A percentile compares a stretch with the other conserved stretches of the same genome.
Conservation (phyloP, 2,329 filamentous ascomycete genomes). For the Aotearoamyces nothofagi region DNA sequence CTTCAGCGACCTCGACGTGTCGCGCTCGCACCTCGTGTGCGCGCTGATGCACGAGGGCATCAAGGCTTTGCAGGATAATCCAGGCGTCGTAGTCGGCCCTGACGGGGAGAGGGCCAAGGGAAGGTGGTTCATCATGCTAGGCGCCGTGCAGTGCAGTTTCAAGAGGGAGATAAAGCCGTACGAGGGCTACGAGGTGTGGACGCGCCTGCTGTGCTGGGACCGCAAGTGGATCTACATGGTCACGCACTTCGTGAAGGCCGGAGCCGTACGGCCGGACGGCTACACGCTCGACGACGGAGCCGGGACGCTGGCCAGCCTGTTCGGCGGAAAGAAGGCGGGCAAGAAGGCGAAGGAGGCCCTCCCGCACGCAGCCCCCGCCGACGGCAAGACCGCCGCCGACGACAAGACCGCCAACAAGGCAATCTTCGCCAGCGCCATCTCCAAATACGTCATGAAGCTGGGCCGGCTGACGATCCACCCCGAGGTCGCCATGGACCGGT, state of each 20-base stretch:
- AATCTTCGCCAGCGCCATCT: constrained; percentile 53
- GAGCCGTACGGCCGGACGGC: constrained; percentile 32
- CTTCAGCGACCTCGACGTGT: constrained; percentile 52
- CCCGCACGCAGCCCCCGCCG: neutral
- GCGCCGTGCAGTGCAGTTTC: constrained; percentile 57
- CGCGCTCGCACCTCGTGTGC: constrained; percentile 63
- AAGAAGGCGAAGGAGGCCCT: neutral
- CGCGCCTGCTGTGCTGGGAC: constrained; percentile 58
- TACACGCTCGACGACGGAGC: constrained; percentile 16
- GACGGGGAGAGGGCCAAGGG: constrained; percentile 31
- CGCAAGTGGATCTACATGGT: constrained; percentile 68
- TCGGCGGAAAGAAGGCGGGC: neutral
- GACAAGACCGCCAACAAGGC: constrained; percentile 28
- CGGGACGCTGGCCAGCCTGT: neutral
- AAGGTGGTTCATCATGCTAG: constrained; percentile 45
- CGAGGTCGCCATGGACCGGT: constrained; percentile 54
- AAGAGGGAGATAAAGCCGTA: constrained; percentile 55
- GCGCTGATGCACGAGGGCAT: constrained; percentile 45
- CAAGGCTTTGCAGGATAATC: constrained; percentile 30
- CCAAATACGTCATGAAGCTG: constrained; percentile 71
- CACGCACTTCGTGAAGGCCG: constrained; percentile 51
- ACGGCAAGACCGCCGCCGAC: neutral
- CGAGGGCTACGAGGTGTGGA: constrained; percentile 59
- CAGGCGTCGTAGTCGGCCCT: constrained; percentile 27
- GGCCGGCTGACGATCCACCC: constrained; percentile 69